Base-by-base conservation (phyloP, 192 early-diverging fungal species). In the Backusella morwellensis region DNA sequence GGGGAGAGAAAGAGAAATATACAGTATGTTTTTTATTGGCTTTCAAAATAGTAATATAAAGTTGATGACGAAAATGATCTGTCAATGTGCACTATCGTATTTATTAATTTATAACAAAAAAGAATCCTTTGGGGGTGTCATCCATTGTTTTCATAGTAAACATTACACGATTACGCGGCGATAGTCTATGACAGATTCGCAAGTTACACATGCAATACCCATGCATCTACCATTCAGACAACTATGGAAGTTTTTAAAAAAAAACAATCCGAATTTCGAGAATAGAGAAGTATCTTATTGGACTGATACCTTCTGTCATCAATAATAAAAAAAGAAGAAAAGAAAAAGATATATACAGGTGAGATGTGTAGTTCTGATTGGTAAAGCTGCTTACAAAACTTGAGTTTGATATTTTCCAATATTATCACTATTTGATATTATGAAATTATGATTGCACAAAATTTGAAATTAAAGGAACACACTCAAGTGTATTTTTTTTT, bases 141-240 rank as follows among this genome's bases (percentile, higher is more conserved):
- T 1, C 56, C 26, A 63, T 29, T 63, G 23, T 63, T 63, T 50
- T 50, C 47, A 50, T 50, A 50, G 47, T 23, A 3, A 63, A 26
- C 26, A 26, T 63, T 63, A 63, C 56, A 29, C 56, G 23, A 63
- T 63, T 26, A 29, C 23, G 3, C 23, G 8, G 56, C 2, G 8
- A 63, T 63, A 63, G 21, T 12, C 56, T 23, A 63, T 63, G 56
- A 29, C 56, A 63, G 56, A 63, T 63, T 23, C 1, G 9, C 11
- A 7, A 23, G 54, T 59, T 23, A 59, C 54, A 59, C 54, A 59
- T 59, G 54, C 54, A 23, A 59, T 26, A 59, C 54, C 54, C 54
- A 59, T 59, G 54, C 54, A 59, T 59, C 54, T 59, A 59, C 54
- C 54, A 59, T 59, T 59, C 54, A 59, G 54, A 59, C 54, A 59